Evolutionary conservation across 345 rosid genomes (phyloP), one percentile per base, ranked within the genome.

Genomic region (Clarkia xantiana): DNA sequence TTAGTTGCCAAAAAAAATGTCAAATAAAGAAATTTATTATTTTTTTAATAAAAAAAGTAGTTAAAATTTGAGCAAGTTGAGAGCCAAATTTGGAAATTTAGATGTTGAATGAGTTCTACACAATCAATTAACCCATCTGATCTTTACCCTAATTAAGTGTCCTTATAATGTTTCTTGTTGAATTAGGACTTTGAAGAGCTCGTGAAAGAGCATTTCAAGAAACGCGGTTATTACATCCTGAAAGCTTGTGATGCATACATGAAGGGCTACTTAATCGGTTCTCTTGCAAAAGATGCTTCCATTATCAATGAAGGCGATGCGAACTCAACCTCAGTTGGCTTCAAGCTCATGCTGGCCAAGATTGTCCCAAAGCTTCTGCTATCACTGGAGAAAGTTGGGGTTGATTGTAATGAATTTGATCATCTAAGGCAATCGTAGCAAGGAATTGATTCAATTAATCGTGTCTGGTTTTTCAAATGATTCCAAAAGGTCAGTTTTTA

Each of bases 331-430:
- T 93, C 97, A 0, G 86, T 80, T 51, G 97, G 99, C 40, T 87
- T 93, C 78, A 87, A 87, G 73, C 64, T 93, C 67, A 93, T 93
- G 94, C 55, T 93, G 66, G 80, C 74, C 43, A 93, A 93, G 84
- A 87, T 84, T 17, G 61, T 59, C 4, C 95, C 91, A 5, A 93
- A 82, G 76, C 91, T 93, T 47, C 68, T 74, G 53, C 39, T 40
- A 11, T 72, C 91, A 9, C 62, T 93, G 56, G 68, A 59, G 38
- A 88, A 78, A 65, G 59, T 77, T 39, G 95, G 96, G 60, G 90
- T 86, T 45, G 78, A 79, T 56, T 71, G 80, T 52, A 42, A 62
- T 47, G 82, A 82, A 56, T 84, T 80, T 54, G 62, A 73, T 63
- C 79, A 78, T 67, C 63, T 73, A 46, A 64, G 68, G 25, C 67